Evolutionary conservation across 805 yeast species (phyloP), one percentile per base, ranked within the genome.

Genomic region (Wickerhamomyces silvicola): DNA sequence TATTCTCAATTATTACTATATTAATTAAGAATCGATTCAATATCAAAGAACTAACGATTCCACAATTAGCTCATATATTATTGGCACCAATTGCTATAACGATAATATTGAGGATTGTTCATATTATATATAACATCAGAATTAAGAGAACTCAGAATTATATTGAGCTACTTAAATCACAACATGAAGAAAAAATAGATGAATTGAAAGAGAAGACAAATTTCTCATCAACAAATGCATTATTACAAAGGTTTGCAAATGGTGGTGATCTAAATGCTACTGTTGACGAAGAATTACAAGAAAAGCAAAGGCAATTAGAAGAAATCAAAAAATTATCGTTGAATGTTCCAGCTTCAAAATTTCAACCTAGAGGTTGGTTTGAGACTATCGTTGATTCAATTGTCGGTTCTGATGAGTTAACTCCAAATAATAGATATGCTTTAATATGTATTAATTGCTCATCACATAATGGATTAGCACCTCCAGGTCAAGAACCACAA

Each of bases 401-500:
- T 7, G 54, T 72, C 4, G 90, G 87, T 14, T 72, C 71, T 31
- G 84, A 78, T 54, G 90, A 81, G 46, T 56, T 70, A 28, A 62
- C 74, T 28, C 67, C 81, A 0, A 72, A 73, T 27, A 60, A 61
- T 36, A 56, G 94, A 27, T 81, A 66, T 50, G 94, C 94, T 0
- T 63, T 84, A 42, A 80, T 84, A 11, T 84, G 95, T 52, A 41
- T 48, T 13, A 57, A 64, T n/a, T 84, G 95, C 49, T 60, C 55
- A 15, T 64, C 64, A 12, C 94, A 84, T 55, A 84, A 85, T 48
- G 95, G 95, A 1, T 64, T 84, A 27, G 94, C 94, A 0, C 83
- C 86, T 4, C 86, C 83, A 2, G 80, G 81, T 7, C 59, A 68
- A 37, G 38, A 51, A 3, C 80, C 90, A 0, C 46, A 43, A 2